phyloP scores from a whole-genome alignment of 306 rosid species.

The Malus orientalis region DNA sequence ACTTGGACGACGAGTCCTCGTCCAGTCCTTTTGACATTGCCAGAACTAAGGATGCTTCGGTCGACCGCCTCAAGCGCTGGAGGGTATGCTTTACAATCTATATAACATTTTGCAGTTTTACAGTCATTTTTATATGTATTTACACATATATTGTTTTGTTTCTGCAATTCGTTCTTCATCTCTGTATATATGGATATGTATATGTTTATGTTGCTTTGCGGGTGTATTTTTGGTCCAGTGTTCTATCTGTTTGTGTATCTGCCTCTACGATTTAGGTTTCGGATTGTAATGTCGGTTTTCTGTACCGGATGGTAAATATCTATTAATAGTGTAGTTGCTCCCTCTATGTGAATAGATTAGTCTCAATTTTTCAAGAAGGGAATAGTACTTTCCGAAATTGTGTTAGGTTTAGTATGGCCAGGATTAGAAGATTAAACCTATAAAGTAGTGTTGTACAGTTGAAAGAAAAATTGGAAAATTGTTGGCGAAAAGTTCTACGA shows the following conservation, averaged over 20 bases:
- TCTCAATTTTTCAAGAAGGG: not conserved
- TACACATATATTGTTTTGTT: not conserved
- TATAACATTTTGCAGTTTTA: not conserved
- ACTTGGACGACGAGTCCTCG: constrained; percentile 18
- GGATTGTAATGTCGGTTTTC: not conserved
- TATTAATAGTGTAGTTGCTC: not conserved
- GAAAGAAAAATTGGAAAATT: not conserved
- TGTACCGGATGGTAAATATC: not conserved
- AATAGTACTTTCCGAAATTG: not conserved
- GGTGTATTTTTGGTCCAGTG: not conserved
- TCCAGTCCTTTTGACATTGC: constrained; percentile 53
- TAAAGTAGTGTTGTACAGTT: not conserved
- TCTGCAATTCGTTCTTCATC: not conserved
- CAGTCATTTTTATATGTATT: not conserved
- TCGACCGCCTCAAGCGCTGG: constrained; percentile 88
- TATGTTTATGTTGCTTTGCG: not conserved
- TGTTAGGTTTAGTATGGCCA: not conserved
- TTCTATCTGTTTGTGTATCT: not conserved
- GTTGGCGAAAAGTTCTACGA: not conserved
- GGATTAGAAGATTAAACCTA: not conserved
- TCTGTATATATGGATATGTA: not conserved
- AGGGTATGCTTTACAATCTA: constrained; percentile 38
- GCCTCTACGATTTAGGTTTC: not conserved
- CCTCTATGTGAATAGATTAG: not conserved
- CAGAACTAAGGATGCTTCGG: constrained; percentile 68